Evolutionary conservation across 106 monocot genomes (phyloP).

Genomic region (Dendrobium officinale): DNA sequence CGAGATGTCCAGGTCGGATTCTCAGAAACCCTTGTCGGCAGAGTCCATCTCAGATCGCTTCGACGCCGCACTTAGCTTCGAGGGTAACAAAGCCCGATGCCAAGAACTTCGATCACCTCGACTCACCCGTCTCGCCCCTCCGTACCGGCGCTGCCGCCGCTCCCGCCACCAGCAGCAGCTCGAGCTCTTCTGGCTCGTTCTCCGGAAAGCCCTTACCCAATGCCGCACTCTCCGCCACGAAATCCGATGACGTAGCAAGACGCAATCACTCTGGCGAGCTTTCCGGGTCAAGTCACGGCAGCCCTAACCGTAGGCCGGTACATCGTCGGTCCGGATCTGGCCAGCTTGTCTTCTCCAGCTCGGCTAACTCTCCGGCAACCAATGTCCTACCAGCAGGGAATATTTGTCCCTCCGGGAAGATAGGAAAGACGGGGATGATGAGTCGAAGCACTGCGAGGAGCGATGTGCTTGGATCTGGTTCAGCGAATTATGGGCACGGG

Average conservation of each 20-base stretch:
- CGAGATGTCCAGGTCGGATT: constrained; percentile 20
- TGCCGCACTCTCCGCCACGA: constrained; percentile 12
- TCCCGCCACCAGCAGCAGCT: constrained; percentile 31
- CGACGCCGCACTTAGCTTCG: constrained; percentile 22
- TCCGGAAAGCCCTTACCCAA: constrained; percentile 19
- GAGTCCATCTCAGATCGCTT: constrained; percentile 22
- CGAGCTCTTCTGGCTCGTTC: constrained; percentile 40
- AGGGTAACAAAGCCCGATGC: constrained; percentile 65
- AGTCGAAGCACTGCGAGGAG: constrained; percentile 19
- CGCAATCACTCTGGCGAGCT: constrained; percentile 70
- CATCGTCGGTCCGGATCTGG: constrained; percentile 64
- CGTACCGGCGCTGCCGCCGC: background rate
- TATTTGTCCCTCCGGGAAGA: constrained; percentile 78
- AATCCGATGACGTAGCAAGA: constrained; percentile 15
- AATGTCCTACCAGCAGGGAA: constrained; percentile 73
- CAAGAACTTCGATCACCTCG: constrained; percentile 35
- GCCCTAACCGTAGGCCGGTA: constrained; percentile 18
- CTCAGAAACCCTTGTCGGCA: constrained; percentile 6
- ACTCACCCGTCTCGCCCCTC: constrained; percentile 61
- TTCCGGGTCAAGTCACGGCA: constrained; percentile 29
- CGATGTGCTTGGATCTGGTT: constrained; percentile 73
- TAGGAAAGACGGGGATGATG: constrained; percentile 34
- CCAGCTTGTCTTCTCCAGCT: constrained; percentile 45
- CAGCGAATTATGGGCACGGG: constrained; percentile 74
- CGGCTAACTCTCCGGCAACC: constrained; percentile 36